A percentile compares a stretch with the other conserved stretches of the same genome.
Evolutionary conservation across 148 eudicot species (phyloP).

Genomic region (Vaccinium myrtillus): DNA sequence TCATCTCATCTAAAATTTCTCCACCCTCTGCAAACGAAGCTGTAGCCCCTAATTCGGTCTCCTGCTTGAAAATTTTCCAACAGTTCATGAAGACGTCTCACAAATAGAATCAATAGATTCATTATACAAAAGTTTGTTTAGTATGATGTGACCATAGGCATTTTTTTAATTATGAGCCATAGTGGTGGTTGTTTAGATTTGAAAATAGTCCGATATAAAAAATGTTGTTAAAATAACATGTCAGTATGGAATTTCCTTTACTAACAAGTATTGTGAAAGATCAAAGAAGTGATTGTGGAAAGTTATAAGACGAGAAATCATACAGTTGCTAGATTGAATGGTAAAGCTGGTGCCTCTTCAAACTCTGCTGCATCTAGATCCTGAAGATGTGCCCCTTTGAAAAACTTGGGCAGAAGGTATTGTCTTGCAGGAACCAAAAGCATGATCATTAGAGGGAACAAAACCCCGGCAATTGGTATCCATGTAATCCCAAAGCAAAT

Average conservation of each 20-base stretch:
- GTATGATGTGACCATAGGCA: not conserved
- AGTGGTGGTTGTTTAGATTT: not conserved
- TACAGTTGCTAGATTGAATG: constrained; percentile 35
- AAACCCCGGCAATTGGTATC: constrained; percentile 96
- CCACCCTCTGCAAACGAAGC: constrained; percentile 40
- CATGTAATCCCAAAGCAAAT: constrained; percentile 92
- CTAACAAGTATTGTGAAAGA: not conserved
- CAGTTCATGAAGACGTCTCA: not conserved
- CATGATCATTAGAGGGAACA: constrained; percentile 94
- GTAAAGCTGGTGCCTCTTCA: constrained; percentile 78
- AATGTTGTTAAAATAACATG: not conserved
- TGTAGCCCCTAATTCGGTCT: constrained; percentile 38
- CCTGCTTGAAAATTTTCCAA: constrained; percentile 41
- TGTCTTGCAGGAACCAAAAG: constrained; percentile 96
- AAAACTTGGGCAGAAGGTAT: constrained; percentile 75
- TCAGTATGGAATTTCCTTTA: not conserved
- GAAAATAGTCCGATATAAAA: not conserved
- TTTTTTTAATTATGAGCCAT: not conserved
- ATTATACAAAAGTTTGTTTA: not conserved
- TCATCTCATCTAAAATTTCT: constrained; percentile 66
- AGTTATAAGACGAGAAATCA: constrained; percentile 42
- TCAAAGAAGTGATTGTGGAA: constrained; percentile 37
- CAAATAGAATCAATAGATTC: not conserved
- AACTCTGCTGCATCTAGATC: constrained; percentile 96
- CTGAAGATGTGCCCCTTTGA: constrained; percentile 91